These are phyloP conservation scores for Babesia microti DNA, from an alignment of 169 alveolate genomes.

Conservation along the genomic window DNA sequence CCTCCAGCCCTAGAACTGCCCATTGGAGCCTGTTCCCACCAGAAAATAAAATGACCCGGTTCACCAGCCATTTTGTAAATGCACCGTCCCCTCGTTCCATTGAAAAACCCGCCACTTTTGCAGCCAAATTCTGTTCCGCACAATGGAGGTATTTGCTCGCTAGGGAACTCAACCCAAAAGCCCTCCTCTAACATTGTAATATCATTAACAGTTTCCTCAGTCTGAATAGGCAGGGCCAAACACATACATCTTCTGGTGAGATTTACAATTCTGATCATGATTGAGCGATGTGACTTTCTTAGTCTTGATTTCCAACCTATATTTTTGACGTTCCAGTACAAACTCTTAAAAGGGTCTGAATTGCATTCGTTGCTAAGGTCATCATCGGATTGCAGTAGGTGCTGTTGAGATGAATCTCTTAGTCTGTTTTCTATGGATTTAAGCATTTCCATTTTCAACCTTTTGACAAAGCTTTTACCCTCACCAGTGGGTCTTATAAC, in stretches of 20 bases:
- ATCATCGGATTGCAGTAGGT: too few species aligned
- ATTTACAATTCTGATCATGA: slow-evolving; percentile 63
- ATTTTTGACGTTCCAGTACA: slow-evolving; percentile 44
- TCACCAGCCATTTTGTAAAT: slow-evolving; percentile 53
- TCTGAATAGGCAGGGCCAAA: slow-evolving; percentile 17
- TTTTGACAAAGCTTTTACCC: too few species aligned
- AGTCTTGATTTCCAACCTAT: slow-evolving; percentile 57
- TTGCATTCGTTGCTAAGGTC: too few species aligned
- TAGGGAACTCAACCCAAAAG: slow-evolving; percentile 66
- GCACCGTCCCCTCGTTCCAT: slow-evolving; percentile 58
- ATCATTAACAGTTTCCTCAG: slow-evolving; percentile 20
- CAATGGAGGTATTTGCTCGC: slow-evolving; percentile 63
- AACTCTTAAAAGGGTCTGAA: too few species aligned
- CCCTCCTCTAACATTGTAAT: slow-evolving; percentile 46
- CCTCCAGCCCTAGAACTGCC: slow-evolving; percentile 51
- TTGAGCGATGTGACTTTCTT: slow-evolving; percentile 65
- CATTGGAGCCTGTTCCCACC: slow-evolving; percentile 60
- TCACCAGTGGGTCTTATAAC: too few species aligned
- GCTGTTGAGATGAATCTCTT: too few species aligned
- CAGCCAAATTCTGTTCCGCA: slow-evolving; percentile 70
- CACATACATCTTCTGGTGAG: slow-evolving; percentile 54
- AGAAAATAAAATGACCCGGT: slow-evolving; percentile 47
- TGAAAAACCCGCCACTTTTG: slow-evolving; percentile 57
- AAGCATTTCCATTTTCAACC: too few species aligned
- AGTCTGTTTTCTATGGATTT: too few species aligned